Evolutionary conservation across 495 filamentous ascomycete genomes (phyloP).

Genomic region (Lepidopterella palustris): DNA sequence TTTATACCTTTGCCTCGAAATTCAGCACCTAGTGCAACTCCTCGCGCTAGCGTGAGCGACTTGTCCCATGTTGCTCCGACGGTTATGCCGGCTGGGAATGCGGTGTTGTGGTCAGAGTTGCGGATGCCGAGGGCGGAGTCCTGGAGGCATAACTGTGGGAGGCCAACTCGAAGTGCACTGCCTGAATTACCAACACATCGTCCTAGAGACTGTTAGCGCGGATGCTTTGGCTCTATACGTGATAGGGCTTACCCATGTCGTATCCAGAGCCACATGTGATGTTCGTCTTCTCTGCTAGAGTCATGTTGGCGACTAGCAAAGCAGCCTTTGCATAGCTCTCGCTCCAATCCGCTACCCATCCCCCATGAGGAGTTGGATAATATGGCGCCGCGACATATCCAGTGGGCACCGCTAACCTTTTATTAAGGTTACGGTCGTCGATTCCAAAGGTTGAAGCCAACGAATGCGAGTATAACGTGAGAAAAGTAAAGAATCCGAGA

Average conservation of each 20-base stretch:
- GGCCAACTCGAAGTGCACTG: constrained; percentile 1
- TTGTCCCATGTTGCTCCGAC: constrained; percentile 75
- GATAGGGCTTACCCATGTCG: constrained; percentile 21
- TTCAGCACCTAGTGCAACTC: constrained; percentile 73
- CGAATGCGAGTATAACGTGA: constrained; percentile 1
- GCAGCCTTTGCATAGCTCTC: constrained; percentile 29
- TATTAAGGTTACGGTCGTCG: constrained; percentile 1
- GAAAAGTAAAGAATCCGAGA: background rate
- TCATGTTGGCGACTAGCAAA: constrained; percentile 24
- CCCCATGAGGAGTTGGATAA: constrained; percentile 28
- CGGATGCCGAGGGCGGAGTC: constrained; percentile 26
- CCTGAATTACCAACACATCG: constrained; percentile 15
- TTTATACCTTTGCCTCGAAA: constrained; percentile 74
- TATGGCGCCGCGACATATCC: constrained; percentile 29
- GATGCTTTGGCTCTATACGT: background rate
- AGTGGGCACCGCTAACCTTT: constrained; percentile 15
- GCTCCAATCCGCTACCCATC: constrained; percentile 27
- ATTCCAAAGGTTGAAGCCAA: constrained; percentile 4
- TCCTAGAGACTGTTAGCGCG: background rate
- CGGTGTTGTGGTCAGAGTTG: constrained; percentile 62
- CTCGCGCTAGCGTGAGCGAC: constrained; percentile 64
- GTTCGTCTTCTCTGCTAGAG: constrained; percentile 28
- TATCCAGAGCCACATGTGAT: constrained; percentile 23
- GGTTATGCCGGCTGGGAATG: constrained; percentile 75
- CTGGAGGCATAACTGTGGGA: constrained; percentile 21